Percentiles rank a stretch among this genome's conserved stretches.
Evolutionary conservation across 2,329 filamentous ascomycete genomes (phyloP).

Genomic region (Raffaelea arxii): DNA sequence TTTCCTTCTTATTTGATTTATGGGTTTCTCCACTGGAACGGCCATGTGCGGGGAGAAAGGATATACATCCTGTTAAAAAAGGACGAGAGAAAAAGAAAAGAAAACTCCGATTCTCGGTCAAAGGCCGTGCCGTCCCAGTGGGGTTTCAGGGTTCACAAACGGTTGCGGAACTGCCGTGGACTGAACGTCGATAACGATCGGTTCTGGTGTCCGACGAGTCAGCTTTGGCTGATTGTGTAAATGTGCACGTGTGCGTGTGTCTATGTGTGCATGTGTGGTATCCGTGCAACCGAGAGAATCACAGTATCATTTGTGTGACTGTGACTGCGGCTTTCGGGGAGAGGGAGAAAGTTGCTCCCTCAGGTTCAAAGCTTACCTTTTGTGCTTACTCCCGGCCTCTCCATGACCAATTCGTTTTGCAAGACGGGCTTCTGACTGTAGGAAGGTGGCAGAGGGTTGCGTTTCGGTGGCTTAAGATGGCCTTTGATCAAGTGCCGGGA

Average conservation of each 20-base stretch:
- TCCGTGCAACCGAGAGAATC: no score
- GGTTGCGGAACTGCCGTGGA: slow-evolving; percentile 11
- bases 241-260: no score
- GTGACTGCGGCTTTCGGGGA: no score
- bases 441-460: slow-evolving; percentile 1
- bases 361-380: no score
- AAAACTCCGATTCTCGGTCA: neutral
- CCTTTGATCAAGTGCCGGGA: slow-evolving; percentile 8
- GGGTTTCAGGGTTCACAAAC: slow-evolving; percentile 8
- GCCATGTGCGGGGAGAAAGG: no score
- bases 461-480: slow-evolving; percentile 8
- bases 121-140: neutral
- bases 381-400: neutral
- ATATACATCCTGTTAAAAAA: neutral
- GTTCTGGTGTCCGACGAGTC: no score
- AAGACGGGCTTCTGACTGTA: neutral
- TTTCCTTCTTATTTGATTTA: no score
- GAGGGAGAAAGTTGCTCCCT: no score
- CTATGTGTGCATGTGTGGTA: no score
- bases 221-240: no score
- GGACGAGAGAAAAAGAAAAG: neutral
- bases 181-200: slow-evolving; percentile 3
- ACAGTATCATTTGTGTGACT: no score
- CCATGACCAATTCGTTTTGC: slow-evolving; percentile 6
- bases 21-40: no score